Base-by-base conservation (phyloP, 176 grass and related monocot species). In the Pontederia paniculata region DNA sequence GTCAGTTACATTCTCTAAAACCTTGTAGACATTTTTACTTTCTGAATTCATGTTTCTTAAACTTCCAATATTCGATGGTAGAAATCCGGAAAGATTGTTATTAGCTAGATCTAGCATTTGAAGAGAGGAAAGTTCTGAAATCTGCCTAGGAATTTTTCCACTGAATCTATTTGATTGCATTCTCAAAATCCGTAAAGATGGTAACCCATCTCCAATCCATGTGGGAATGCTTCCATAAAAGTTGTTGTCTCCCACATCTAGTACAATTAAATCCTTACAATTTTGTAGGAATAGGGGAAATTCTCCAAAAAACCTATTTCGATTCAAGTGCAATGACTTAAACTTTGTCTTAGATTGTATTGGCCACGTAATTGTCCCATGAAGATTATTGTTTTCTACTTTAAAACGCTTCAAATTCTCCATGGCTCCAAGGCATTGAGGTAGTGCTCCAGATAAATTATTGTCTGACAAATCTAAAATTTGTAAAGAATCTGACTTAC, bases 381-480 rank as follows among this genome's bases (percentile, higher is more conserved):
- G 61, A 17, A 95, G 69, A 11, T 65, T 42, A 37, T 95, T 95
- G 60, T 73, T 44, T 66, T 76, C 83, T 2, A 95, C 1, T 0
- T 37, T 37, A 5, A 37, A 1, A 0, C 28, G 46, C 66, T 85
- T 80, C 70, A 95, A 60, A 54, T 83, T 77, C 42, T 80, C 57
- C 54, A 85, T 45, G 6, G 9, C 53, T 43, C 69, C 28, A 55
- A 76, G 48, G 4, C 78, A 85, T 46, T 70, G 54, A 0, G 84
- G 89, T 9, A 85, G 69, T 63, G 82, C 44, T 11, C 84, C 76
- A 2, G 70, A 82, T 21, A 95, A 49, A 2, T 42, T n/a, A 77
- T 95, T 95, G 45, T 77, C 83, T 18, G 85, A 89, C n/a, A 95
- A 73, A 71, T 89, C 85, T 11, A 89, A 67, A 9, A 80, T 46